phyloP scores from a whole-genome alignment of 345 rosid genomes.

The Camelina laxa region DNA sequence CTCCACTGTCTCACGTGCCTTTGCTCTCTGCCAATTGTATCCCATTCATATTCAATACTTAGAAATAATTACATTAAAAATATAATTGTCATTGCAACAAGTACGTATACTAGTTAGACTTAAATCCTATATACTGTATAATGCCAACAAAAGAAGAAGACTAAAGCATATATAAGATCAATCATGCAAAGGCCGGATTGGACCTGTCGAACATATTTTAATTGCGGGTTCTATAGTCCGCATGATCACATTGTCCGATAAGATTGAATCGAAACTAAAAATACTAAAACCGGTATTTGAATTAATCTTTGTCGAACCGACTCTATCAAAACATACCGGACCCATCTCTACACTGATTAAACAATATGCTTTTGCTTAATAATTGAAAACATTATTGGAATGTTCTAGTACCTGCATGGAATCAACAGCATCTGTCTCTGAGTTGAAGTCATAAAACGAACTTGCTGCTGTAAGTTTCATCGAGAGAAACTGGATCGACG shows the following conservation, averaged over 20 bases:
- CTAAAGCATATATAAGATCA: background rate
- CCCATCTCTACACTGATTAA: conserved; percentile 10
- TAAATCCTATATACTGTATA: background rate
- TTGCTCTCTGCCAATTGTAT: conserved; percentile 54
- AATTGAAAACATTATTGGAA: background rate
- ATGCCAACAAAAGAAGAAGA: background rate
- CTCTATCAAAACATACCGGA: conserved; percentile 23
- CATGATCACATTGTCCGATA: background rate
- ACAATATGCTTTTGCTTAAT: background rate
- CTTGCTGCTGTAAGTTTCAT: conserved; percentile 84
- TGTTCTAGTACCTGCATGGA: conserved; percentile 46
- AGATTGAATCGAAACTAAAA: background rate
- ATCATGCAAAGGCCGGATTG: conserved; percentile 12
- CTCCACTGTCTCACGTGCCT: conserved; percentile 60
- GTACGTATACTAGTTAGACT: background rate
- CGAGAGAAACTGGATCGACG: conserved; percentile 67
- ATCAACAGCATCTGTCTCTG: conserved; percentile 66
- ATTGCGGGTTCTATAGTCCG: background rate
- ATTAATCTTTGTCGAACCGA: background rate
- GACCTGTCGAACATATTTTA: conserved; percentile 17
- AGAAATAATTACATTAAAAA: background rate
- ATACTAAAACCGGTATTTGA: background rate
- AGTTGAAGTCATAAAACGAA: conserved; percentile 63
- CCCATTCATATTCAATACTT: conserved; percentile 20
- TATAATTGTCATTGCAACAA: conserved; percentile 7